phyloP scores from a whole-genome alignment of 495 filamentous ascomycete genomes.

The Aspergillus steynii region DNA sequence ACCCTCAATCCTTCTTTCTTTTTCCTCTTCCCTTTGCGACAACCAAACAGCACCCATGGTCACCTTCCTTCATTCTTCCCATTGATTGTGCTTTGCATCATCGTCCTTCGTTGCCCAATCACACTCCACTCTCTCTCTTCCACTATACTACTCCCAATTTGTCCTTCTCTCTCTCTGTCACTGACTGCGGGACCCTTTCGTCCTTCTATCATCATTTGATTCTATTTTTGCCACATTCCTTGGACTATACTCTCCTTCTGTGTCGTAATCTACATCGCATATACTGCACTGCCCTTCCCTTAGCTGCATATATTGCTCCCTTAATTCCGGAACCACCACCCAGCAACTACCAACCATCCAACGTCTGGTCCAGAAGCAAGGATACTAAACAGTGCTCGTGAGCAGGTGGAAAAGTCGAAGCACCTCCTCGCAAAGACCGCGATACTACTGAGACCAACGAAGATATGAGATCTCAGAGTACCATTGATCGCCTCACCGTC shows the following conservation, averaged over 20 bases:
- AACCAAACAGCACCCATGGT: conserved; percentile 5
- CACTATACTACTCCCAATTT: conserved; percentile 21
- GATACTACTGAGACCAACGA: conserved; percentile 27
- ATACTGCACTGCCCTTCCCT: conserved; percentile 1
- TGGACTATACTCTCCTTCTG: conserved; percentile 7
- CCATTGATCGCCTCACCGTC: conserved; percentile 44
- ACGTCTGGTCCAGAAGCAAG: neutral
- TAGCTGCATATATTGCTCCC: conserved; percentile 13
- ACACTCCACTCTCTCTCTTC: no score
- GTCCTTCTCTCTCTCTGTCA: conserved; percentile 10
- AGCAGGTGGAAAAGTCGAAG: conserved; percentile 33
- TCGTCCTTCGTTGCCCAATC: neutral
- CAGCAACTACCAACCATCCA: no score
- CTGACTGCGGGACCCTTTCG: conserved; percentile 5
- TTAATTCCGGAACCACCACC: neutral
- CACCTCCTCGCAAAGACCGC: conserved; percentile 25
- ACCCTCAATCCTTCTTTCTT: conserved; percentile 19
- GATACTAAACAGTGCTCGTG: conserved; percentile 22
- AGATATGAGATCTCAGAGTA: conserved; percentile 45
- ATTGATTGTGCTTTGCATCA: conserved; percentile 10
- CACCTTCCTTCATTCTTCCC: conserved; percentile 27
- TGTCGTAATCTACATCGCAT: conserved; percentile 6
- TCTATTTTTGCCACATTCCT: conserved; percentile 13
- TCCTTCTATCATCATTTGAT: conserved; percentile 5
- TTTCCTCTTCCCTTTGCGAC: conserved; percentile 14